phyloP scores from a whole-genome alignment of 1,284 basidiomycete genomes.

The Irpex lacteus region DNA sequence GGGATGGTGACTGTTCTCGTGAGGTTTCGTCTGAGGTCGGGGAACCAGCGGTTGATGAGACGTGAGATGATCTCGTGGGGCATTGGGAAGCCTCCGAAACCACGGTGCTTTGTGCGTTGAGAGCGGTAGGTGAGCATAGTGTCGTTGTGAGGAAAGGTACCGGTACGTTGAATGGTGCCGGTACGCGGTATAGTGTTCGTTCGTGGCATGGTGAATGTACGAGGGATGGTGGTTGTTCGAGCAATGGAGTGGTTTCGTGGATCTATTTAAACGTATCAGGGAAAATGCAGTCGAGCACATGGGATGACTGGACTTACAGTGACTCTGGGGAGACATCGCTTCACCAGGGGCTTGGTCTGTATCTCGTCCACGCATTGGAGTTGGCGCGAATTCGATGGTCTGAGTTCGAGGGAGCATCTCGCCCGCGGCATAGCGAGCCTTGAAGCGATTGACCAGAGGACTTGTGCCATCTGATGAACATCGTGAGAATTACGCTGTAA shows the following conservation, averaged over 20 bases:
- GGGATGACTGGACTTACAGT: conserved; percentile 3
- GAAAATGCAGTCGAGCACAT: not conserved
- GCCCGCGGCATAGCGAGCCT: not conserved
- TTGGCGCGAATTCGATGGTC: conserved; percentile 57
- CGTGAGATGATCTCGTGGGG: conserved; percentile 56
- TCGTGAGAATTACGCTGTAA: not conserved
- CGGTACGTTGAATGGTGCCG: conserved; percentile 17
- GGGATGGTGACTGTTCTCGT: conserved; percentile 30
- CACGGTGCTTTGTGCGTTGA: conserved; percentile 38
- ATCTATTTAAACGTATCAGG: not conserved
- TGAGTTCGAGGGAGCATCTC: conserved; percentile 37
- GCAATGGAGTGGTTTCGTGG: not conserved
- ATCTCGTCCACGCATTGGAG: conserved; percentile 19
- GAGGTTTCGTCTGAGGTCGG: conserved; percentile 25
- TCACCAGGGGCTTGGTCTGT: conserved; percentile 2
- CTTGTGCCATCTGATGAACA: not conserved
- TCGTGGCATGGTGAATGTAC: conserved; percentile 16
- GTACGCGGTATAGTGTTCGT: conserved; percentile 19
- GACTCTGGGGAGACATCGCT: not conserved
- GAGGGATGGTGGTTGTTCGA: conserved; percentile 3
- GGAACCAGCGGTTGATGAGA: conserved; percentile 25
- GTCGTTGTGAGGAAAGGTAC: conserved; percentile 17
- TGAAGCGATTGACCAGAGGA: conserved; percentile 2
- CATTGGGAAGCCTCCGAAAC: conserved; percentile 90
- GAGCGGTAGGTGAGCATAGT: conserved; percentile 14